Evolutionary conservation across 345 rosid species (phyloP).

Genomic region (Aurinia saxatilis): DNA sequence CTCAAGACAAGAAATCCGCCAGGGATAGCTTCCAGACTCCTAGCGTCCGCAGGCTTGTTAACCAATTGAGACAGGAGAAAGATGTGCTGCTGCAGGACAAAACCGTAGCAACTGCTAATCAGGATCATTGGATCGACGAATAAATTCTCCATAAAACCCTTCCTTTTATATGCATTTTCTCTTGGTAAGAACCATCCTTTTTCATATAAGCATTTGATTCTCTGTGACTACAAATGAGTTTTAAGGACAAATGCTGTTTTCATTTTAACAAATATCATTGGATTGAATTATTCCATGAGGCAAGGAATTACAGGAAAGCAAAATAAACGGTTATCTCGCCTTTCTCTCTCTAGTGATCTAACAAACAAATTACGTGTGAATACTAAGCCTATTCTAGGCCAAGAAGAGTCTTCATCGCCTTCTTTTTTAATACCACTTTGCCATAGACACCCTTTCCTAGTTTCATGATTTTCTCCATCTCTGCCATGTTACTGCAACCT

Average conservation of each 20-base stretch:
- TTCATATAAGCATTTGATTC: too few species aligned
- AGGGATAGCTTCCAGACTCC: slow-evolving; percentile 49
- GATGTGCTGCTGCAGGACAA: slow-evolving; percentile 35
- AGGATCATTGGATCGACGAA: slow-evolving; percentile 25
- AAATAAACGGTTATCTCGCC: too few species aligned
- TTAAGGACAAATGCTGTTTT: slow-evolving; percentile 1
- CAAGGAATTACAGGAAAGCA: slow-evolving; percentile 19
- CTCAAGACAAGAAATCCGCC: slow-evolving; percentile 41
- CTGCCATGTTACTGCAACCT: slow-evolving; percentile 22
- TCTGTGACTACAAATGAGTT: slow-evolving; percentile 5
- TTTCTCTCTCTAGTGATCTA: background rate
- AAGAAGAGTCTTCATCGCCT: slow-evolving; percentile 57
- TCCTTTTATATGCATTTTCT: background rate
- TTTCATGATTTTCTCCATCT: slow-evolving; percentile 47
- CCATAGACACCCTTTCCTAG: slow-evolving; percentile 66
- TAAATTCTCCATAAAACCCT: background rate
- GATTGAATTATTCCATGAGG: slow-evolving; percentile 16
- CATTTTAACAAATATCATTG: slow-evolving; percentile 2
- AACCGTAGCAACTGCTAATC: slow-evolving; percentile 21
- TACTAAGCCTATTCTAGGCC: slow-evolving; percentile 14
- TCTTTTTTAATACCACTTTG: slow-evolving; percentile 56
- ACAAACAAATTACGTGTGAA: background rate
- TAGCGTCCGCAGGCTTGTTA: slow-evolving; percentile 27
- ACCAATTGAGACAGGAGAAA: slow-evolving; percentile 60
- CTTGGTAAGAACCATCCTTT: background rate